Evolutionary conservation across 768 basidiomycete genomes (phyloP), one percentile per base, ranked within the genome.

Genomic region (Amanita muscaria): DNA sequence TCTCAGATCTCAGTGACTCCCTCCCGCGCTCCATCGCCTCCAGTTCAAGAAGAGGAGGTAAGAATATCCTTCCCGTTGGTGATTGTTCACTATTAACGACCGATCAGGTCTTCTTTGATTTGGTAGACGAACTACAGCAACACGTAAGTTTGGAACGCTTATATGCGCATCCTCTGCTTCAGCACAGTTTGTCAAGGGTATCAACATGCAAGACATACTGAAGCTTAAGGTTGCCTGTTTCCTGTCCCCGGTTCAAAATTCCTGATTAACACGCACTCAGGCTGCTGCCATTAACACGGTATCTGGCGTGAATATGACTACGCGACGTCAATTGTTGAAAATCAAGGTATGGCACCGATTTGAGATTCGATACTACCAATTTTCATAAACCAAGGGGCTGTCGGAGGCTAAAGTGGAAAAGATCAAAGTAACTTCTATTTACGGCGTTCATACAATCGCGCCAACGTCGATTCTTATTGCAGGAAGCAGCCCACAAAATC

Each of bases 371-470:
- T 54, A 59, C 57, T 48, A 39, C 42, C 40, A 46, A 40, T 30
- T 29, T 49, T n/a, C n/a, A 24, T 19, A 31, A 8, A 46, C 16
- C 5, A 32, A 93, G 89, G 93, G 93, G 33, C 83, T 94, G 74
- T 92, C 92, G 3, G 93, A 96, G 54, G 87, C 93, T 1, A 98
- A 98, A 60, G 91, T 98, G 2, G 93, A 98, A 57, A 98, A 98
- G 61, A 88, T 97, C 55, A 94, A 94, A 69, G 90, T 77, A 46
- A 32, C 41, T 12, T 22, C 31, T 9, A 18, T 15, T 37, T 38
- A 14, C 29, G 11, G 31, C 27, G 6, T 32, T 6, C 6, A 29
- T 27, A 34, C n/a, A 25, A 5, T 40, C 11, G 22, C 16, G 14
- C 11, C 25, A 27, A 16, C 15, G 9, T 25, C 48, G 7, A 44